A percentile compares a stretch with the other conserved stretches of the same genome.
phyloP scores from a whole-genome alignment of 345 rosid genomes.

The Eucalyptus lansdowneana region DNA sequence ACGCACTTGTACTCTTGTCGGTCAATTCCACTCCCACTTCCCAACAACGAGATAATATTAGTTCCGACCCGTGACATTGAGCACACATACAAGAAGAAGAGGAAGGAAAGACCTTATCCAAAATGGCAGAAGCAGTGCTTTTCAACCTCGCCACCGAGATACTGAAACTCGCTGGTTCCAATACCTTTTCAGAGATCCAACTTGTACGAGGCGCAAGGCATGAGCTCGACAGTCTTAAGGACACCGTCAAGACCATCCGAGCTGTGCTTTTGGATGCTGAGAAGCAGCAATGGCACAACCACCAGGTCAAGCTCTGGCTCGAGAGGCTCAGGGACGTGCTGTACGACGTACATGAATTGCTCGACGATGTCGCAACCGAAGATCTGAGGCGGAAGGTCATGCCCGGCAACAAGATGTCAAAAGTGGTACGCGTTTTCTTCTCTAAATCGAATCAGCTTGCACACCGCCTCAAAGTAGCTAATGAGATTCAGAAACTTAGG shows the following conservation, averaged over 20 bases:
- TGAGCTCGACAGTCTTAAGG: background rate
- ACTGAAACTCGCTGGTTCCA: no score
- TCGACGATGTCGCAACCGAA: background rate
- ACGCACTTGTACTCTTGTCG: no score
- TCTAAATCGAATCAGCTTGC: background rate
- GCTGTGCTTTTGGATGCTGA: background rate
- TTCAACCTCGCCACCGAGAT: no score
- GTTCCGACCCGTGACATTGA: no score
- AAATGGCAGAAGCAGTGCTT: no score
- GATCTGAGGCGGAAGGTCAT: background rate
- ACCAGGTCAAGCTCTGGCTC: slow-evolving; percentile 1
- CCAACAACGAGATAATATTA: no score
- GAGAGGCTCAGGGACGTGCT: background rate
- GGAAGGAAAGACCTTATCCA: no score
- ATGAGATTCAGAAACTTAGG: background rate
- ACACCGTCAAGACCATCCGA: background rate
- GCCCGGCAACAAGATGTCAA: background rate
- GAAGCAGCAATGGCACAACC: background rate
- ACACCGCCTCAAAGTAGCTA: background rate
- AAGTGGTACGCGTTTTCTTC: background rate
- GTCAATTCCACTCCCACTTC: no score
- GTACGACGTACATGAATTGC: slow-evolving; percentile 2
- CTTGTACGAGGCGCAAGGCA: background rate
- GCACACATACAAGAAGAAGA: no score
- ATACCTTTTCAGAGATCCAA: no score